These are phyloP conservation scores for Escallonia herrerae DNA, from an alignment of 129 eudicot genomes.

Conservation along the genomic window DNA sequence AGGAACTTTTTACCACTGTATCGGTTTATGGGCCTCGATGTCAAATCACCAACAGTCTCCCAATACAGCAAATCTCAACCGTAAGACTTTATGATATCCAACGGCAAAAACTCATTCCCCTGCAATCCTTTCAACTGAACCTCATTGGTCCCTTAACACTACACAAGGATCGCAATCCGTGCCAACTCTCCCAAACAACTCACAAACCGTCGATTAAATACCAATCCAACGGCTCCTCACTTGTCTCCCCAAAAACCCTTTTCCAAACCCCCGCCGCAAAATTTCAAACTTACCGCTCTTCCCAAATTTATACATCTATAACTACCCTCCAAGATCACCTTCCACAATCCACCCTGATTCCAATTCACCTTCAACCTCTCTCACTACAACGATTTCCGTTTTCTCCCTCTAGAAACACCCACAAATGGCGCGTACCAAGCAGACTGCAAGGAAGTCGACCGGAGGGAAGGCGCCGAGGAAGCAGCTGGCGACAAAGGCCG, in stretches of 20 bases:
- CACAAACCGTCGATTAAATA: background rate
- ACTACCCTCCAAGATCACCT: background rate
- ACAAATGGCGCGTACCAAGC: slow-evolving; percentile 45
- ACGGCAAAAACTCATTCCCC: no score
- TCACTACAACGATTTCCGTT: background rate
- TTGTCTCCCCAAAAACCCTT: background rate
- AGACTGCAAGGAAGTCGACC: slow-evolving; percentile 45
- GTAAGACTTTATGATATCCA: no score
- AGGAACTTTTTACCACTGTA: no score
- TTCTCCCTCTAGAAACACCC: background rate
- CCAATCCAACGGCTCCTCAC: background rate
- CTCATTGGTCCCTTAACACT: background rate
- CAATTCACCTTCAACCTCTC: background rate
- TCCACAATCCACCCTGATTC: background rate
- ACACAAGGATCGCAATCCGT: background rate
- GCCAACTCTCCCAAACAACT: background rate
- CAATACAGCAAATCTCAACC: no score
- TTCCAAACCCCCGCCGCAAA: background rate
- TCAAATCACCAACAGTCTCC: no score
- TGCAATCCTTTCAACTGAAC: no score
- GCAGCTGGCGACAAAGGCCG: slow-evolving; percentile 46
- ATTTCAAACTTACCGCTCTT: slow-evolving; percentile 1
- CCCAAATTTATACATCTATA: background rate
- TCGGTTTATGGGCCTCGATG: no score
- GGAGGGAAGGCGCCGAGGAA: slow-evolving; percentile 50